phyloP scores from a whole-genome alignment of 768 basidiomycete species.

The Kwoniella heveanensis region DNA sequence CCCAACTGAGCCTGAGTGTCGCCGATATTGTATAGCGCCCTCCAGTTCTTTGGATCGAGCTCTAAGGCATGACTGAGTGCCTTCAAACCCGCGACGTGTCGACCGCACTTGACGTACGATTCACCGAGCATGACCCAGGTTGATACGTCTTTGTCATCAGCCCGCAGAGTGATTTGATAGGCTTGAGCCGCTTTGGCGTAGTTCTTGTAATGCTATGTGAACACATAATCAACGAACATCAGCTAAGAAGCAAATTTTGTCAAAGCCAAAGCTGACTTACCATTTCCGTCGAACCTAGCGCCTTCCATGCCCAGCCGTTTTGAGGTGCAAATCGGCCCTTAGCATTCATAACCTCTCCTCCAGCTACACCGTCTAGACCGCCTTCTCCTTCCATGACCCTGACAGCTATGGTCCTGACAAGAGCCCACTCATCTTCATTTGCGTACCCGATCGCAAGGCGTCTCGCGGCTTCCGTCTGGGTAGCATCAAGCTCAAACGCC shows the following conservation, averaged over 20 bases:
- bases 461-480: conserved; percentile 80
- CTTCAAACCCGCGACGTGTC: conserved; percentile 85
- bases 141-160: conserved; percentile 71
- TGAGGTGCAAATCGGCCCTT: conserved; percentile 61
- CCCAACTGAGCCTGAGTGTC: conserved; percentile 80
- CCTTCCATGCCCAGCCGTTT: conserved; percentile 98
- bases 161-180: conserved; percentile 81
- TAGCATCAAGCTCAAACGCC: conserved; percentile 92
- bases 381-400: conserved; percentile 93
- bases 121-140: conserved; percentile 93
- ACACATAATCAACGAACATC: background rate
- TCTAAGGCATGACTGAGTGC: conserved; percentile 75
- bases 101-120: conserved; percentile 83
- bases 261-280: conserved; percentile 60
- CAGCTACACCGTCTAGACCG: conserved; percentile 66
- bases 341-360: conserved; percentile 56
- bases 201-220: conserved; percentile 57
- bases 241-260: background rate
- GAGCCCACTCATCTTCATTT: conserved; percentile 89
- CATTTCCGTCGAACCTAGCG: conserved; percentile 84
- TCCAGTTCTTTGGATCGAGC: conserved; percentile 77
- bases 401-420: conserved; percentile 90
- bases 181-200: conserved; percentile 76
- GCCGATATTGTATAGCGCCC: conserved; percentile 77
- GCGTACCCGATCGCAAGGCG: conserved; percentile 86